Evolutionary conservation across 1,284 basidiomycete genomes (phyloP), one percentile per base, ranked within the genome.

Genomic region (Naganishia sp.): DNA sequence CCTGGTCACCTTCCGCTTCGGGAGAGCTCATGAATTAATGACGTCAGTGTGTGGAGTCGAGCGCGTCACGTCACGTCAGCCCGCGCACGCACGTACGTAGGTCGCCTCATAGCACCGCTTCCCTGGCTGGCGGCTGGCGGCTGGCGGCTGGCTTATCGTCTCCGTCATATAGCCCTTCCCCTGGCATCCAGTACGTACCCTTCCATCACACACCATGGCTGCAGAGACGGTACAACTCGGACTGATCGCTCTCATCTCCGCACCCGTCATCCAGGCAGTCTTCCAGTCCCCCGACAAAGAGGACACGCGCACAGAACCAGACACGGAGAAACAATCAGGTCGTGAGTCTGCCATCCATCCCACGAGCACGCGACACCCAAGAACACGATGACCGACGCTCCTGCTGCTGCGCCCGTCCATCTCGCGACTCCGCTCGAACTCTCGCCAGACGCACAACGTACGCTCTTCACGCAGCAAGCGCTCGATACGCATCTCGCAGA

Each of bases 191-290:
- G 15, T 9, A 15, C 18, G 10, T n/a, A 18, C 21, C 45, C 45
- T n/a, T 46, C 7, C 17, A 47, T 54, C 61, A 63, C 69, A 69
- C 73, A 60, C 66, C 7, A 72, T 73, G 72, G 71, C 75, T 57
- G 69, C 75, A 49, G 68, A 74, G 71, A 71, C 73, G 41, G 67
- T 78, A 31, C 73, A 78, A 68, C 72, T 78, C 52, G 77, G 76
- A 68, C 74, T 77, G 63, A 73, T 77, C 58, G 75, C 75, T 71
- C 75, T 77, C 45, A 71, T 78, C 61, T 73, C 75, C 15, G 68
- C 74, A 49, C 78, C 78, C 39, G 76, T 79, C 65, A 72, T 79
- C 68, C 73, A 75, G 64, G 71, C 77, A n/a, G 74, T 79, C 62
- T 77, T 77, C 63, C 72, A 74, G 6, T 69, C 69, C 6, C 70